Conservation (phyloP, 2,329 filamentous ascomycete species). For the Talaromyces rugulosus region DNA sequence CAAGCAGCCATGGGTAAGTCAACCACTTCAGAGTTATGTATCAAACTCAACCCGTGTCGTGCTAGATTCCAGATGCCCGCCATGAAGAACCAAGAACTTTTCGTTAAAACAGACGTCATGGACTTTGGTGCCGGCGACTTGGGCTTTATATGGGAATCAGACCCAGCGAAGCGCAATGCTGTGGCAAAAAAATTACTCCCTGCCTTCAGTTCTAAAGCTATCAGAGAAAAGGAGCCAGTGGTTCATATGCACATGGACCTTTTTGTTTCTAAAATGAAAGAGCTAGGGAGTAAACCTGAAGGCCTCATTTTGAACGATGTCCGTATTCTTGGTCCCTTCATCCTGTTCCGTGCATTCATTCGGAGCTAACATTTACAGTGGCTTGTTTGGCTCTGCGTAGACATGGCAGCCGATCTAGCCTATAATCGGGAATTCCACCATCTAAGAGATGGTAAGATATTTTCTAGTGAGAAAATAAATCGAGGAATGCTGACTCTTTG, state of each 20-base stretch:
- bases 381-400: neutral
- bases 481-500: neutral
- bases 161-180: slow-evolving; percentile 14
- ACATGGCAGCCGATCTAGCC: neutral
- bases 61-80: slow-evolving; percentile 12
- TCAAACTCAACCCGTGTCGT: neutral
- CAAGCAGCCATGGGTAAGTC: slow-evolving; percentile 18
- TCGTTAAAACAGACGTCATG: slow-evolving; percentile 17
- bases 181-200: slow-evolving; percentile 3
- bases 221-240: slow-evolving; percentile 3
- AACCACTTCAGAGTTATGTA: neutral
- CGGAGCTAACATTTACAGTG: neutral
- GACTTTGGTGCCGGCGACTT: slow-evolving; percentile 14
- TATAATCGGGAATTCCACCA: slow-evolving; percentile 2
- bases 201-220: slow-evolving; percentile 1
- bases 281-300: neutral
- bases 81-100: slow-evolving; percentile 13
- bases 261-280: slow-evolving; percentile 3
- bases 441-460: neutral
- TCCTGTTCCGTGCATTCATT: neutral
- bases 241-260: neutral
- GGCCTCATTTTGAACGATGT: neutral
- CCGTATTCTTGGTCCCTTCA: neutral
- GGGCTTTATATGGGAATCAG: slow-evolving; percentile 17
- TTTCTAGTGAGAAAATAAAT: neutral